Percentiles rank a stretch among this genome's conserved stretches.
These are phyloP conservation scores for Candida suzukii DNA, from an alignment of 805 yeast genomes.

Conservation along the genomic window DNA sequence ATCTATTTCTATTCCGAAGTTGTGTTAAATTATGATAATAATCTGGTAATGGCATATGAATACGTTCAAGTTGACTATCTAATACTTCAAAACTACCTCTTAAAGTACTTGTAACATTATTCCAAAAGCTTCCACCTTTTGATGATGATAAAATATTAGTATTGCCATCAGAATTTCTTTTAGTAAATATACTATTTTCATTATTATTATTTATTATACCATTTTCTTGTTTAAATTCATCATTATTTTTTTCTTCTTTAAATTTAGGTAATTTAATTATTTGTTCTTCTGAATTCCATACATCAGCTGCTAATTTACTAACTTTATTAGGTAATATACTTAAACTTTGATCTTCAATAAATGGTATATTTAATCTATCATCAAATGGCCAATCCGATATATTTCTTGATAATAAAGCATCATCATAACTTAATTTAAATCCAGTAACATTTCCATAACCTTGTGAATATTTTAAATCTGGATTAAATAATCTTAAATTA, in stretches of 20 bases:
- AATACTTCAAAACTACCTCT: conserved; percentile 32
- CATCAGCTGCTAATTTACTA: conserved; percentile 35
- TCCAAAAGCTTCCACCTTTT: conserved; percentile 17
- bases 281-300: conserved; percentile 43
- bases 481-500: neutral
- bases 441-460: conserved; percentile 77
- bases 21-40: conserved; percentile 16
- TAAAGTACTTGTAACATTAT: conserved; percentile 41
- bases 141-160: too few relatives aligned
- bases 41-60: conserved; percentile 24
- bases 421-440: conserved; percentile 56
- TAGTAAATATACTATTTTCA: conserved; percentile 1
- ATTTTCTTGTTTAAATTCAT: conserved; percentile 44
- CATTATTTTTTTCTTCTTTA: conserved; percentile 42
- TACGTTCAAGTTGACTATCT: conserved; percentile 10
- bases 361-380: conserved; percentile 23
- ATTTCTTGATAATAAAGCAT: conserved; percentile 37
- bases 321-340: conserved; percentile 57
- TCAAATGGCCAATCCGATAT: conserved; percentile 53
- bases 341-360: conserved; percentile 42
- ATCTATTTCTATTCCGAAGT: conserved; percentile 2
- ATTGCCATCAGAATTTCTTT: neutral
- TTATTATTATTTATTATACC: conserved; percentile 12
- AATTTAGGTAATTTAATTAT: conserved; percentile 6
- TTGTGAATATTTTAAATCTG: conserved; percentile 28